Conservation (phyloP, 106 monocot genomes). For the Acanthochlamys bracteata region DNA sequence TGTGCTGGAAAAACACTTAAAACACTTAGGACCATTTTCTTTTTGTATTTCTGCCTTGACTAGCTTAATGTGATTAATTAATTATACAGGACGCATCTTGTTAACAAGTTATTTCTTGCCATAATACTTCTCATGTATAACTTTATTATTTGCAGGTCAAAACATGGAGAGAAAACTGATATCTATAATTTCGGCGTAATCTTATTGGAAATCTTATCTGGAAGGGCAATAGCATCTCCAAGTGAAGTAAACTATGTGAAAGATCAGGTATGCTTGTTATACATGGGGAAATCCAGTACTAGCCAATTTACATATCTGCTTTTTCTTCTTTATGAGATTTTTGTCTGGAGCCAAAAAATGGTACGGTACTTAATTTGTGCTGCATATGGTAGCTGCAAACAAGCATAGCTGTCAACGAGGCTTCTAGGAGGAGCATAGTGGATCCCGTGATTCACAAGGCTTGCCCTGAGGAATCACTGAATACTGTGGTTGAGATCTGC, state of each 20-base stretch:
- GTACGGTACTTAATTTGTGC: neutral
- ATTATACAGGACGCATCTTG: no score
- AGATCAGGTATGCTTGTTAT: slow-evolving; percentile 41
- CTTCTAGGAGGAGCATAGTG: slow-evolving; percentile 30
- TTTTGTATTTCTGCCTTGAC: no score
- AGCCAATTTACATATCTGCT: neutral
- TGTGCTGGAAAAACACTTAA: no score
- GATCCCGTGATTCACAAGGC: slow-evolving; percentile 42
- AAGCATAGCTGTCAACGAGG: slow-evolving; percentile 41
- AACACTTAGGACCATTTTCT: no score
- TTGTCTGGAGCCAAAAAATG: neutral
- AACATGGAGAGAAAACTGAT: slow-evolving; percentile 66
- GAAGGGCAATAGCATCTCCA: slow-evolving; percentile 40
- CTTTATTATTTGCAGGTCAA: slow-evolving; percentile 25
- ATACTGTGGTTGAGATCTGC: slow-evolving; percentile 79
- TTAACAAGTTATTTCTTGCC: neutral
- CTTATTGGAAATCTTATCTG: slow-evolving; percentile 73
- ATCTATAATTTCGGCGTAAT: slow-evolving; percentile 91
- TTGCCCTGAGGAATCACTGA: slow-evolving; percentile 67
- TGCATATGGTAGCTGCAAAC: slow-evolving; percentile 40
- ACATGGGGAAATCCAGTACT: neutral
- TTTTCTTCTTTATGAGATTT: neutral
- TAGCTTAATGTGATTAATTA: no score
- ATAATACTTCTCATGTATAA: neutral
- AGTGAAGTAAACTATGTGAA: slow-evolving; percentile 40